A percentile compares a stretch with the other conserved stretches of the same genome.
Conservation (phyloP, 73 alveolate genomes). For the Uronychia setigera region DNA sequence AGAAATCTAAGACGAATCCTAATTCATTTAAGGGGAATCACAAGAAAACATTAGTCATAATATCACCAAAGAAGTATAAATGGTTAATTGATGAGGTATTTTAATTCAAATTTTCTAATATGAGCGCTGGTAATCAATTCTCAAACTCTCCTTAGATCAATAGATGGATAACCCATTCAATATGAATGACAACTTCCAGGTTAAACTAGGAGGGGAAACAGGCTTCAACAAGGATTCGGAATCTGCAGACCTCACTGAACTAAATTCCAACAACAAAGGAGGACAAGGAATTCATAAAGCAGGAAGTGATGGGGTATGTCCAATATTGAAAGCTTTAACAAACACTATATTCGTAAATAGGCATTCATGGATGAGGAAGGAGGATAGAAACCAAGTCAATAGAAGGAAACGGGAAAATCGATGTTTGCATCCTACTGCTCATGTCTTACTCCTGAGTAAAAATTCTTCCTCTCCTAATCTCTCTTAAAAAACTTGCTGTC, state of each 20-base stretch:
- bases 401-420: neutral
- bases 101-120: neutral
- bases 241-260: neutral
- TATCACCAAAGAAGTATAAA: too few species aligned
- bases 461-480: too few species aligned
- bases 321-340: too few species aligned
- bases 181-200: conserved; percentile 1
- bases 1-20: too few species aligned
- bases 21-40: too few species aligned
- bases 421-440: neutral
- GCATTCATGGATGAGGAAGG: too few species aligned
- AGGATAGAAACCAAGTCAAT: neutral
- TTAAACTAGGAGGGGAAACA: conserved; percentile 4
- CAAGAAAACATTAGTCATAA: too few species aligned
- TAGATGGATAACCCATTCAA: conserved; percentile 3
- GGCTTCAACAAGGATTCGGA: neutral
- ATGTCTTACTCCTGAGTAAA: neutral
- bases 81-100: too few species aligned
- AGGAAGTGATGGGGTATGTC: too few species aligned
- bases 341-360: too few species aligned
- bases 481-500: too few species aligned
- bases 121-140: neutral
- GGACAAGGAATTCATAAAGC: too few species aligned
- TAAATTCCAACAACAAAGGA: neutral
- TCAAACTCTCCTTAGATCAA: neutral